Evolutionary conservation across 352 stramenopile genomes (phyloP).

Genomic region (Phytophthora hibernalis): DNA sequence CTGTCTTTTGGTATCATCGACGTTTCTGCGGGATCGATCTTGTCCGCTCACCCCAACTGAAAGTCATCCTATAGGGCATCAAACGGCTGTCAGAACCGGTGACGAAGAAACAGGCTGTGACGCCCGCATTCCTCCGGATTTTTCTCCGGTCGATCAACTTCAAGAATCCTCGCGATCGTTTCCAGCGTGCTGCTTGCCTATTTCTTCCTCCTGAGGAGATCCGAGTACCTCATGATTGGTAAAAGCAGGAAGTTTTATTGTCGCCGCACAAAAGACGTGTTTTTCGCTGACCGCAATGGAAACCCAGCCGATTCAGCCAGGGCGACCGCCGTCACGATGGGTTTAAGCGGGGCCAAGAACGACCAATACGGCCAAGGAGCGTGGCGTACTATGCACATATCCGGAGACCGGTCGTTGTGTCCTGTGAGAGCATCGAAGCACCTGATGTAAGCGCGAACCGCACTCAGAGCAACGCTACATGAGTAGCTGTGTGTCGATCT

Average conservation of each 20-base stretch:
- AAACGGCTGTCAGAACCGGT: constrained; percentile 11
- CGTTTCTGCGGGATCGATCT: constrained; percentile 4
- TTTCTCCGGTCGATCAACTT: too few relatives aligned
- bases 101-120: constrained; percentile 27
- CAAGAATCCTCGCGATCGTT: constrained; percentile 24
- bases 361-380: too few relatives aligned
- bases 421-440: constrained; percentile 14
- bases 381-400: constrained; percentile 30
- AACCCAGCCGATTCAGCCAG: neutral
- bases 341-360: too few relatives aligned
- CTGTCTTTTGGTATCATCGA: constrained; percentile 27
- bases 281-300: constrained; percentile 6
- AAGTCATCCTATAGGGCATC: constrained; percentile 23
- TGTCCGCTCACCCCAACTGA: neutral
- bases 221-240: constrained; percentile 21
- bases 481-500: neutral
- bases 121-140: constrained; percentile 21
- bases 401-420: constrained; percentile 13
- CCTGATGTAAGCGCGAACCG: neutral
- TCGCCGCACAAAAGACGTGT: constrained; percentile 15
- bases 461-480: neutral
- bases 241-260: constrained; percentile 6
- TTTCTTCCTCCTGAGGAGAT: constrained; percentile 32
- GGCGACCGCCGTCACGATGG: constrained; percentile 25
- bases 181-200: constrained; percentile 27